Evolutionary conservation across 371 early-diverging fungal species (phyloP), one percentile per base, ranked within the genome.

Genomic region (Mucor velutinosus): DNA sequence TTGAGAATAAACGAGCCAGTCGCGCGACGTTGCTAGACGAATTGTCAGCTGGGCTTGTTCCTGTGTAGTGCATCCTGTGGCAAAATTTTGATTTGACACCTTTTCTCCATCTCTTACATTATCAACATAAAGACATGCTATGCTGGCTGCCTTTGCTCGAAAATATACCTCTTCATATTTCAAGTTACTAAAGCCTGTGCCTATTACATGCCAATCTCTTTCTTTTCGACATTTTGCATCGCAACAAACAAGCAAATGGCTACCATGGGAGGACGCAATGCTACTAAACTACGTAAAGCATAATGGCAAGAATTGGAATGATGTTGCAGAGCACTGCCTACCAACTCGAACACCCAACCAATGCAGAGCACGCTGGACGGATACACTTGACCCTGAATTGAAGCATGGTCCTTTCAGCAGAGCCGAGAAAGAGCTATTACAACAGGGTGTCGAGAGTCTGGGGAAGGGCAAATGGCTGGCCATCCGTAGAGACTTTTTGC

Each of bases 181-280:
- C n/a, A 6, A 5, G n/a, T 33, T 17, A 32, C 57, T 33, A 19
- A 57, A 12, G 15, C 7, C 33, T 17, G 19, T 10, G 10, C 5
- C 23, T 27, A 4, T 6, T 53, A 1, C 4, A 15, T 53, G 3
- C 2, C 27, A 53, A 27, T 8, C 32, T 3, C 0, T 32, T 11
- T n/a, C 12, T 17, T 19, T n/a, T 57, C 57, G 57, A 29, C 35
- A 37, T 7, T 37, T 62, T 15, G 19, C 15, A 8, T 49, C 49
- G 3, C 51, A 62, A 21, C 12, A 11, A 35, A 25, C 64, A 2
- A 60, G 58, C 19, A 69, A 64, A 35, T 83, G 83, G 83, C 23
- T 67, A 47, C 74, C 76, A 4, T 78, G 76, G 75, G 83, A 83
- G 69, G 83, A 83, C 59, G 35, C 67, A 4, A 10, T 77, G 1